Evolutionary conservation across 257 asterid species (phyloP), one percentile per base, ranked within the genome.

Genomic region (Lycium barbarum): DNA sequence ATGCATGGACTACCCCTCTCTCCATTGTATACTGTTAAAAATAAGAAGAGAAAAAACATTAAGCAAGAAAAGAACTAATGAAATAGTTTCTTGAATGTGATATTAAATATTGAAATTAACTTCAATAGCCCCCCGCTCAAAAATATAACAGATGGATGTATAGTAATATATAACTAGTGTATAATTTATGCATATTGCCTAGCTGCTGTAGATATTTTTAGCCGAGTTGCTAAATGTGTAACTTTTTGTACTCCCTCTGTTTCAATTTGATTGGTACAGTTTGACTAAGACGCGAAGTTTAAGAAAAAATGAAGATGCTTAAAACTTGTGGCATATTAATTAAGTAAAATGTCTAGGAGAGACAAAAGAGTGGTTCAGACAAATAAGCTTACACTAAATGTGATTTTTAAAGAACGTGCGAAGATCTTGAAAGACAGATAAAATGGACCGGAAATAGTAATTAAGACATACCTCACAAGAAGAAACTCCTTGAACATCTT

Each of bases 1-100:
- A 93, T 9, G 97, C 97, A 80, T 93, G 99, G 68, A 95, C 98
- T 9, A 95, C 93, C 67, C 99, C 98, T 91, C 99, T 91, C 6
- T 90, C 97, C 99, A 95, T 93, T 22, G 98, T 92, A 35, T 95
- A 96, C 99, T 96, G 88, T 87, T 20, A 55, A 18, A 35, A 26
- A 22, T 43, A 15, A 18, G 8, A 8, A 9, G 4, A 7, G 55
- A 40, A 58, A 15, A 5, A 45, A 47, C n/a, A 18, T 58, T 40
- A 40, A 40, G 45, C 45, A 40, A 40, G 45, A 40, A 40, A 40
- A 40, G 45, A 40, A 3, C 4, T 40, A 40, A 40, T 40, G 45
- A 40, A 0, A 40, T 40, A 40, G 6, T 4, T 40, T 66, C 13
- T 68, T 7, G 26, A 36, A 68, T 68, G 53, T 14, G 47, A 67